phyloP scores from a whole-genome alignment of 345 rosid species.

The Microthlaspi erraticum region DNA sequence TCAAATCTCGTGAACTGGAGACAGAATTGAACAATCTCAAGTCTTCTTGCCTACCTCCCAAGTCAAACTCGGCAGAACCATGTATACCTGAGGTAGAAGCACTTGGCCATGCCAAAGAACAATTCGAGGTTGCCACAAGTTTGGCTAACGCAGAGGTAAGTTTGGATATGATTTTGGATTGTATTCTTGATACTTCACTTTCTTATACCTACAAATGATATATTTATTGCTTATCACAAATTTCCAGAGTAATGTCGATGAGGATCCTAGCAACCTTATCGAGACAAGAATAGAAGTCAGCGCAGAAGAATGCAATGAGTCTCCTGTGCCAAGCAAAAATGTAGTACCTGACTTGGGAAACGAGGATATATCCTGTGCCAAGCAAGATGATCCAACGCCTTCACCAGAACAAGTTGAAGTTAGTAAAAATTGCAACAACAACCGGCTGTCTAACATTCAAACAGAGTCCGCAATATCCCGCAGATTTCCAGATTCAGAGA shows the following conservation, averaged over 20 bases:
- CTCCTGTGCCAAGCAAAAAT: conserved; percentile 23
- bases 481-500: conserved; percentile 38
- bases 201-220: conserved; percentile 10
- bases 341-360: conserved; percentile 1
- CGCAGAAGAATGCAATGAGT: conserved; percentile 19
- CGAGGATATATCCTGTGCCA: conserved; percentile 2
- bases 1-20: conserved; percentile 56
- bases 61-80: conserved; percentile 40
- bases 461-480: conserved; percentile 30
- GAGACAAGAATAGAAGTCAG: conserved; percentile 11
- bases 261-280: conserved; percentile 29
- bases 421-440: conserved; percentile 33
- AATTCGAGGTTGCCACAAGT: conserved; percentile 34
- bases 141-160: conserved; percentile 47
- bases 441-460: conserved; percentile 19
- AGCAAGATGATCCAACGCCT: conserved; percentile 29
- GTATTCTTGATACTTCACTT: background rate
- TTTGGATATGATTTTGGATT: conserved; percentile 11
- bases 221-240: conserved; percentile 7
- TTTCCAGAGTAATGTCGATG: conserved; percentile 29
- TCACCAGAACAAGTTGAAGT: conserved; percentile 36
- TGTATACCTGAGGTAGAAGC: conserved; percentile 37
- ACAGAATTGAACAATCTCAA: conserved; percentile 56
- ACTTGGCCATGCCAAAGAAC: conserved; percentile 32
- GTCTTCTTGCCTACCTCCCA: conserved; percentile 45